Percentiles rank a stretch among this genome's conserved stretches.
These are phyloP conservation scores for Mytilinidion resinicola DNA, from an alignment of 495 filamentous ascomycete species.

Conservation along the genomic window DNA sequence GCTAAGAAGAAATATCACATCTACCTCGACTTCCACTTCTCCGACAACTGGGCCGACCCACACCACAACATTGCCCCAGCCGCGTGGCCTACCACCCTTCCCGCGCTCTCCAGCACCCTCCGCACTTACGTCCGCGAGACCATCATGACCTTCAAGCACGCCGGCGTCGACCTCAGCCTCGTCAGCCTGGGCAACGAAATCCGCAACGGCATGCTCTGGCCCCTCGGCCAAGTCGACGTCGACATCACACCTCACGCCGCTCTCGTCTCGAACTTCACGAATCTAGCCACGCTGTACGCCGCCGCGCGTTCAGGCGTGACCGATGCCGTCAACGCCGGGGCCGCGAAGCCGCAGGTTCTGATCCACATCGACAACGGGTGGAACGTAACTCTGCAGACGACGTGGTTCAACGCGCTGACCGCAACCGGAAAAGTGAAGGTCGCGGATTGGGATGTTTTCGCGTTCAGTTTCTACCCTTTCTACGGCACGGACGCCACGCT, in stretches of 20 bases:
- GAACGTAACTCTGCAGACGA: conserved; percentile 39
- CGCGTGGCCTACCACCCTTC: conserved; percentile 27
- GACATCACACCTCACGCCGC: conserved; percentile 24
- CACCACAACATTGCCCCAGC: conserved; percentile 33
- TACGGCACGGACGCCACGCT: conserved; percentile 42
- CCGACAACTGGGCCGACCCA: conserved; percentile 34
- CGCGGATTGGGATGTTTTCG: conserved; percentile 41
- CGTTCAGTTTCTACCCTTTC: conserved; percentile 45
- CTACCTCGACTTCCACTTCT: conserved; percentile 23
- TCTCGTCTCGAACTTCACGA: conserved; percentile 34
- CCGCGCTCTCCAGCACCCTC: conserved; percentile 27
- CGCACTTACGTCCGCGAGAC: conserved; percentile 38
- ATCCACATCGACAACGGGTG: conserved; percentile 46
- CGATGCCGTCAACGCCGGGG: conserved; percentile 28
- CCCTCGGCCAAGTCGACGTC: conserved; percentile 36
- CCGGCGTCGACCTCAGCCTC: conserved; percentile 34
- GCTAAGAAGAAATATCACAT: conserved; percentile 30
- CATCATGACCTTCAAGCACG: conserved; percentile 34
- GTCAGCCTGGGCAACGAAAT: conserved; percentile 44
- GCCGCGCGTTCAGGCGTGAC: conserved; percentile 36
- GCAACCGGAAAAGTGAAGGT: conserved; percentile 31
- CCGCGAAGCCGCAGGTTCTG: conserved; percentile 38
- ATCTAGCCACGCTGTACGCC: conserved; percentile 36
- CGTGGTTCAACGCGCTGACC: conserved; percentile 40
- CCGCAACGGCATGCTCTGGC: conserved; percentile 43